Base-by-base conservation (phyloP, 148 eudicot genomes). In the Polygonum maritimum region DNA sequence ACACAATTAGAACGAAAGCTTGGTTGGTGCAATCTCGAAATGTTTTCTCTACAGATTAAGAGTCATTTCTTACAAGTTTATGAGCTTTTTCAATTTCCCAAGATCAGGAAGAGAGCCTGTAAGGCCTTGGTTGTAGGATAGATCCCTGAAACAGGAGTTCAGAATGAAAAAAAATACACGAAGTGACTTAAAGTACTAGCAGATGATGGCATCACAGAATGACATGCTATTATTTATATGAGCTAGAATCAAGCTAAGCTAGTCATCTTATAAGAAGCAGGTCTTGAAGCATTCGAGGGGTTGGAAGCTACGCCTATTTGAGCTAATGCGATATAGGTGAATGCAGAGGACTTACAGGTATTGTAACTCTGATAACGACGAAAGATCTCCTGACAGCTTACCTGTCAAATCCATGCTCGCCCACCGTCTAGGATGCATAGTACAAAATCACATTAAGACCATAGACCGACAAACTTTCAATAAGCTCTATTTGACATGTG, bases 71-170 rank as follows among this genome's bases (percentile, higher is more conserved):
- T 85, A 94, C 98, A 92, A 79, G 65, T 35, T 80, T 36, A 84
- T 49, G 72, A 94, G 87, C 48, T 86, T 83, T 78, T 81, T 76
- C 79, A 94, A 71, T 73, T 85, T 83, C 62, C 89, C 91, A 39
- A 94, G 76, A 74, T 82, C 21, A 31, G 98, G 97, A 82, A 94
- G 87, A 84, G 77, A 71, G 38, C 91, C 98, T 74, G 80, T 87
- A 22, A 95, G 86, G 21, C 86, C 91, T 80, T 44, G 78, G 73
- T 95, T 95, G 82, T 90, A 85, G 15, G 98, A 95, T 47, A 95
- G 86, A 85, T 95, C 98, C 85, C 98, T 94, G 76, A 69, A 88
- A 13, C 49, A 48, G 57, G 74, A 22, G 41, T 14, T 26, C 7
- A 77, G 41, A 65, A 40, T 69, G 31, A 35, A 18, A n/a, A 19